These are phyloP conservation scores for Fusarium austroafricanum DNA, from an alignment of 2,329 filamentous ascomycete species.

Conservation along the genomic window DNA sequence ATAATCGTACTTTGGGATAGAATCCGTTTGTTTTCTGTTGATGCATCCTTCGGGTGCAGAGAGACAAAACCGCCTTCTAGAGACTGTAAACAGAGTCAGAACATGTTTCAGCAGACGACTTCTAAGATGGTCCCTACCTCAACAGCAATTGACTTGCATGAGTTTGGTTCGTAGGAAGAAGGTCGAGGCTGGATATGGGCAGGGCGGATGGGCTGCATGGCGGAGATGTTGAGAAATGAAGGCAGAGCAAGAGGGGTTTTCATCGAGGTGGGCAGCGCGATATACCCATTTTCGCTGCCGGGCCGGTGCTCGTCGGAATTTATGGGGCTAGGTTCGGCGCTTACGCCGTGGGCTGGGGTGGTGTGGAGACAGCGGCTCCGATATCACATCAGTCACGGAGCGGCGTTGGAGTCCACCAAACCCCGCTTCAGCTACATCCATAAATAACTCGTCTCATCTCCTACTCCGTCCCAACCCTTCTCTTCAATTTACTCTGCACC, in stretches of 20 bases:
- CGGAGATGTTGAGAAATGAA: neutral
- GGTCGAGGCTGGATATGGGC: neutral
- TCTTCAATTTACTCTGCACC: neutral
- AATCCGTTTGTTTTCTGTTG: neutral
- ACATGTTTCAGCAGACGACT: neutral
- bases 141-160: neutral
- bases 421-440: neutral
- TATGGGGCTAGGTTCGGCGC: neutral
- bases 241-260: neutral
- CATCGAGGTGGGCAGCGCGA: neutral
- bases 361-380: neutral
- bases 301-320: neutral
- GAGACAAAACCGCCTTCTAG: neutral
- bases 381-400: neutral
- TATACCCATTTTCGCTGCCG: neutral
- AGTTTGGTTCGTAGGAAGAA: neutral
- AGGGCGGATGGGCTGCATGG: neutral
- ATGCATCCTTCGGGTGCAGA: neutral
- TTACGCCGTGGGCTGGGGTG: neutral
- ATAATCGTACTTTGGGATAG: neutral
- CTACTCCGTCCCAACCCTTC: neutral
- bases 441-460: neutral
- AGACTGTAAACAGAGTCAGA: neutral
- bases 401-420: neutral
- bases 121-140: neutral